Evolutionary conservation across 2,329 filamentous ascomycete genomes (phyloP), one percentile per base, ranked within the genome.

Genomic region (Fusarium sp.): DNA sequence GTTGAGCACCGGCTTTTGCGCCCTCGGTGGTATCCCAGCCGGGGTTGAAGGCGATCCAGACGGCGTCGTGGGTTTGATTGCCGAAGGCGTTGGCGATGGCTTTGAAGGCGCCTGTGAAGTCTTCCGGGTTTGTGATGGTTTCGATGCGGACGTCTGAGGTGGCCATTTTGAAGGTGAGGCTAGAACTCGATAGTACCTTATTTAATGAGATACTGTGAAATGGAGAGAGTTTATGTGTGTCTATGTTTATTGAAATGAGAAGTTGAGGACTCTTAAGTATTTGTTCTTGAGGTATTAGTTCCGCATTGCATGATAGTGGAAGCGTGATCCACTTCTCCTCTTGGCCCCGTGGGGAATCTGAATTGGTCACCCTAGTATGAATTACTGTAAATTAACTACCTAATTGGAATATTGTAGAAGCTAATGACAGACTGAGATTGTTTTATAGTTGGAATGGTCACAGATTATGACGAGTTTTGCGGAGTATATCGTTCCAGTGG

Each of bases 11-110:
- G 2, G 68, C 69, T 1, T 69, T 69, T 24, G 73, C 76, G 12
- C 85, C 86, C 15, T 78, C 75, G 7, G 81, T 76, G 0, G 82
- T 85, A 34, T 87, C 81, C 85, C 86, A 88, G 19, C 78, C 82
- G 0, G 86, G 86, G 58, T 86, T 86, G 75, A 84, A 78, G 60
- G 77, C 75, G 2, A 76, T 78, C 83, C 84, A 88, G 50, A 88
- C 74, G 8, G 77, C 78, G 70, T 89, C 86, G 26, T 75, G 74
- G 14, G 77, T 77, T 69, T 88, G 86, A 17, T 71, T 71, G 23
- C 85, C 86, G 61, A 88, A 88, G 7, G 78, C 71, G 7, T 73
- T 68, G 55, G 65, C 59, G 8, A 64, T 61, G 54, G 70, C 72
- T 17, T 71, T 60, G 62, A 76, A 76, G 10, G 52, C 69, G 19